Base-by-base conservation (phyloP, 148 eudicot species). In the Fallopia convolvulus region DNA sequence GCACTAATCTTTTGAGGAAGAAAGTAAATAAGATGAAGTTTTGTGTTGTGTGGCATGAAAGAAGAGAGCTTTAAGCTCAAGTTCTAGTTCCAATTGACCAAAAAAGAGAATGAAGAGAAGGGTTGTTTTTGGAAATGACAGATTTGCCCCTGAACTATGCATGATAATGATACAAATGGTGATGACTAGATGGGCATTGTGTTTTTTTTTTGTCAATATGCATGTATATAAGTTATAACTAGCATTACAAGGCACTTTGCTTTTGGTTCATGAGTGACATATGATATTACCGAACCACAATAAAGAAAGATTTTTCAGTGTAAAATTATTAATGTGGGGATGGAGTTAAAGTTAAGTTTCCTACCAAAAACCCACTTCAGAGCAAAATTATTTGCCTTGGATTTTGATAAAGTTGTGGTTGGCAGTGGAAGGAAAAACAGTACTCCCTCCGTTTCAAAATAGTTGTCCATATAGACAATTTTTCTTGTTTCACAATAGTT, bases 351-450 rank as follows among this genome's bases (percentile, higher is more conserved):
- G 20, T 4, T 58, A 36, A 36, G 1, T 21, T 65, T 32, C 70
- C 12, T 65, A 65, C 71, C 71, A 65, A 65, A 65, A 65, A 13
- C 42, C 71, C 71, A 65, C 71, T 65, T 65, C 71, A 65, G 41
- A 30, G 71, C 71, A 32, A 13, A 14, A 42, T 65, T 32, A 30
- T 65, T 65, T 65, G 71, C 71, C 41, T 0, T 11, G 70, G 42
- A 65, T 65, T 65, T 65, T 32, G 17, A 1, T 65, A 65, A 13
- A 61, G 68, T 10, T 61, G 33, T 30, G 33, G 10, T 61, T 61
- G 36, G 11, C 36, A 61, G 33, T 61, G 33, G 33, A 23, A 18
- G 61, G 23, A 56, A 21, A 26, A 26, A 26, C 30, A 26, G 30
- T n/a, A n/a, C n/a, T n/a, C n/a, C n/a, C n/a, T n/a, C n/a, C n/a